Conservation (phyloP, 2,329 filamentous ascomycete species). For the Paraphaeosphaeria minitans region DNA sequence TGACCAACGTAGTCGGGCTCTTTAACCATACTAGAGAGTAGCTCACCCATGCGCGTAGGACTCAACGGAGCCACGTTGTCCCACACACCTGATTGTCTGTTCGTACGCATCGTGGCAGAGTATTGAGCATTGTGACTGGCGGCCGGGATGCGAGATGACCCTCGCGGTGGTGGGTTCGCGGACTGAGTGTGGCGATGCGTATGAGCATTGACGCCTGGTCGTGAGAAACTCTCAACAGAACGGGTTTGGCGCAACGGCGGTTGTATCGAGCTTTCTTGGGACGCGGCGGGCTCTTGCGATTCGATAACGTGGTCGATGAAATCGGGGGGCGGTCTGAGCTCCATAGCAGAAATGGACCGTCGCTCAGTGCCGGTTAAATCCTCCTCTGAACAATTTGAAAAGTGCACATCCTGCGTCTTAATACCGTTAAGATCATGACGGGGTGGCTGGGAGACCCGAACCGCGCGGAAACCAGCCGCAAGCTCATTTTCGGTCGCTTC, state of each 20-base stretch:
- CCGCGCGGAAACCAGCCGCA: conserved; percentile 59
- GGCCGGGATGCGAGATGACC: conserved; percentile 40
- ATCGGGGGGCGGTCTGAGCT: conserved; percentile 27
- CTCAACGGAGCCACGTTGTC: conserved; percentile 31
- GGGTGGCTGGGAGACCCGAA: conserved; percentile 59
- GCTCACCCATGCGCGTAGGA: conserved; percentile 21
- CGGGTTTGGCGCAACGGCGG: conserved; percentile 35
- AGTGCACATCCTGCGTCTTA: conserved; percentile 53
- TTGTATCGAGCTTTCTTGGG: conserved; percentile 18
- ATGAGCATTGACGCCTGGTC: conserved; percentile 53
- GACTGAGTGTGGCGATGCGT: conserved; percentile 47
- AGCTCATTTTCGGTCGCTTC: conserved; percentile 58
- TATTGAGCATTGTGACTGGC: conserved; percentile 30
- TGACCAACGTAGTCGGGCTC: conserved; percentile 41
- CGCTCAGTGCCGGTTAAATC: conserved; percentile 23
- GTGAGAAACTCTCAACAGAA: conserved; percentile 60
- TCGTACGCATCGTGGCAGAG: conserved; percentile 20
- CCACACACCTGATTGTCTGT: conserved; percentile 43
- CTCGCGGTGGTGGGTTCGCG: conserved; percentile 47
- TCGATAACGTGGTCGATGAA: conserved; percentile 3
- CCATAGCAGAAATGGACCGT: conserved; percentile 23
- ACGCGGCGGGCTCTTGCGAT: conserved; percentile 17
- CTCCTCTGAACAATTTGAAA: conserved; percentile 35
- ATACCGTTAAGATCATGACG: conserved; percentile 58
- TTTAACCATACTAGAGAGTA: conserved; percentile 35